Percentiles rank a stretch among this genome's conserved stretches.
Conservation (phyloP, 768 basidiomycete genomes). For the Krasilnikovozyma curviuscula region DNA sequence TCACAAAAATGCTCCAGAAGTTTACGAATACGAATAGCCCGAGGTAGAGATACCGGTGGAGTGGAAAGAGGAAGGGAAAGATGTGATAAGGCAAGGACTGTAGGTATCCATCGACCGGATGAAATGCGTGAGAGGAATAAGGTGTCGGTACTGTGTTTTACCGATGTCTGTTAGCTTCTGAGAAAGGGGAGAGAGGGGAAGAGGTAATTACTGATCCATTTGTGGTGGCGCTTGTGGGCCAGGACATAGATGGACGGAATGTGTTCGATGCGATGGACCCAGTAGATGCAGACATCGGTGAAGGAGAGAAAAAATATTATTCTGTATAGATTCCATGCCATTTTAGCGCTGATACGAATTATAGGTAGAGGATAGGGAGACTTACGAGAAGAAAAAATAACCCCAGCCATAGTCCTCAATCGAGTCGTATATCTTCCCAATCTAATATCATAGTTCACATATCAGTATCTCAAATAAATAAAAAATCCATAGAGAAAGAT, state of each 20-base stretch:
- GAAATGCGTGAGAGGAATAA: constrained; percentile 93
- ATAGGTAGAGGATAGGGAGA: no score
- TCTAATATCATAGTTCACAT: no score
- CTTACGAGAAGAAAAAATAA: constrained; percentile 17
- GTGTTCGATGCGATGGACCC: constrained; percentile 85
- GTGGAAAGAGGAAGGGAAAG: constrained; percentile 72
- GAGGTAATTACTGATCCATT: no score
- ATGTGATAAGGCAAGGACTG: constrained; percentile 92
- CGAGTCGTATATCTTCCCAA: constrained; percentile 55
- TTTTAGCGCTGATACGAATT: no score
- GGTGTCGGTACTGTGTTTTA: constrained; percentile 97
- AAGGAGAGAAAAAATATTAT: constrained; percentile 63
- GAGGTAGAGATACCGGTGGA: no score
- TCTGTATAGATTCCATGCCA: no score
- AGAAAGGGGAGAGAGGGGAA: no score
- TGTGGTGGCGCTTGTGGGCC: constrained; percentile 95
- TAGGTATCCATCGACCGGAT: constrained; percentile 79
- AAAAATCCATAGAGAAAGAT: no score
- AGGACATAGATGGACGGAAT: constrained; percentile 67
- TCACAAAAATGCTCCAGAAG: no score
- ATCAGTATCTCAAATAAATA: no score
- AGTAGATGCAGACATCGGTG: constrained; percentile 88
- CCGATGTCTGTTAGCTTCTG: no score
- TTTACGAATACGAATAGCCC: no score
- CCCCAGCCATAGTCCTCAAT: constrained; percentile 52